Evolutionary conservation across 2,329 filamentous ascomycete genomes (phyloP), one percentile per base, ranked within the genome.

Genomic region (Gliomastix tumulicola): DNA sequence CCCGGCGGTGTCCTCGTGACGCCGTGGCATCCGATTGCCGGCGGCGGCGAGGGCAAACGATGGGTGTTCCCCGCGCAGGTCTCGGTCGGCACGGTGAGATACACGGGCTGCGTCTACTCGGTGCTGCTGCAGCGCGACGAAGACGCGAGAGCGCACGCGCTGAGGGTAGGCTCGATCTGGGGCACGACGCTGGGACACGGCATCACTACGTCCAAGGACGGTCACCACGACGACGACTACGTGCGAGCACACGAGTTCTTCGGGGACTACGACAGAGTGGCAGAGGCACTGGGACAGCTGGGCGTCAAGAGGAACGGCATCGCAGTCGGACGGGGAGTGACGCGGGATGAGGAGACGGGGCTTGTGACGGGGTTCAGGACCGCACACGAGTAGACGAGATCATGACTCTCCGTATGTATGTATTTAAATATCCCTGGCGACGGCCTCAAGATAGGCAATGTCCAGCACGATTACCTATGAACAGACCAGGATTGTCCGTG

Each of bases 131-230:
- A 76, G 52, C 57, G 57, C 3, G 65, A 71, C 41, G 33, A 32
- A 2, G 54, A 65, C 36, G 31, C 53, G 0, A 60, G 63, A 7
- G 66, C 69, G 0, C 75, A 81, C 45, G 69, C 72, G 1, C 55
- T 81, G 21, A 48, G 52, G 3, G 57, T 75, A 12, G 55, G 55
- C n/a, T 42, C 61, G 6, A 21, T 37, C 30, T 74, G 70, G 66
- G 76, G 68, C 12, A 74, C 77, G 2, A 74, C 76, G 1, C 56
- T 82, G 11, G 78, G 76, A 2, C 76, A 82, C 46, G 76, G 76
- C 0, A 31, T 78, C 16, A 49, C 56, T 3, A 38, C 41, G 2
- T 55, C 48, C 0, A 48, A 45, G 4, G 50, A 55, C 20, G 54
- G 60, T 2, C n/a, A n/a, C n/a, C n/a, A n/a, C n/a, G n/a, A n/a